Base-by-base conservation (phyloP, 768 basidiomycete species). In the Floccularia luteovirens region DNA sequence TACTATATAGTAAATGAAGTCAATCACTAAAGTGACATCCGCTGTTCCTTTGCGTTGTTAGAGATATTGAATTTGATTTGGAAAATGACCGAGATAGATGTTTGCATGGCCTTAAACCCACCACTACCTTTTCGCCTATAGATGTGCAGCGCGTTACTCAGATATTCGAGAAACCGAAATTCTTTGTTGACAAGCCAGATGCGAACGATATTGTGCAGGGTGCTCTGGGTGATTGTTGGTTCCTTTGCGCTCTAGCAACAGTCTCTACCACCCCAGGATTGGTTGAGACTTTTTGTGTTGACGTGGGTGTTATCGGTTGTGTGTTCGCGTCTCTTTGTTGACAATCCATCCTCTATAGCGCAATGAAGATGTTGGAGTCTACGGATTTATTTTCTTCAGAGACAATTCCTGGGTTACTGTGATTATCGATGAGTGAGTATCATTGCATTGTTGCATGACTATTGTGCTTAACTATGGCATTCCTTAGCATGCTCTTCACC, bases 301-400 rank as follows among this genome's bases (percentile, higher is more conserved):
- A 54, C 38, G 59, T 62, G 38, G 21, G 59, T 51, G 13, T 33
- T 17, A 12, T 17, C 7, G 12, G 37, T 37, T n/a, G 24, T 8
- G 12, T 11, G 20, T 5, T 31, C 11, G 3, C 28, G 14, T 16
- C 23, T 11, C 22, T 31, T 22, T 16, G 22, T 31, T 34, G 31
- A 30, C 28, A 16, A 6, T 27, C 14, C 14, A 7, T 33, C 43
- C 32, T 20, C 19, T 28, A 1, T 34, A 72, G 69, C 62, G 70
- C 19, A 70, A 77, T 43, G 72, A 76, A 46, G 28, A 65, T 45
- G 65, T 75, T 24, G 74, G 75, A 10, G 66, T 78, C 0, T 78
- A 77, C 47, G 76, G 76, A 3, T 78, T 75, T 54, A 72, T 76
- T 27, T 77, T 77, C 55, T 75, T 69, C 54, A 50, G 70, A 20